Conservation (phyloP, 257 asterid genomes). For the Gardenia jasminoides region DNA sequence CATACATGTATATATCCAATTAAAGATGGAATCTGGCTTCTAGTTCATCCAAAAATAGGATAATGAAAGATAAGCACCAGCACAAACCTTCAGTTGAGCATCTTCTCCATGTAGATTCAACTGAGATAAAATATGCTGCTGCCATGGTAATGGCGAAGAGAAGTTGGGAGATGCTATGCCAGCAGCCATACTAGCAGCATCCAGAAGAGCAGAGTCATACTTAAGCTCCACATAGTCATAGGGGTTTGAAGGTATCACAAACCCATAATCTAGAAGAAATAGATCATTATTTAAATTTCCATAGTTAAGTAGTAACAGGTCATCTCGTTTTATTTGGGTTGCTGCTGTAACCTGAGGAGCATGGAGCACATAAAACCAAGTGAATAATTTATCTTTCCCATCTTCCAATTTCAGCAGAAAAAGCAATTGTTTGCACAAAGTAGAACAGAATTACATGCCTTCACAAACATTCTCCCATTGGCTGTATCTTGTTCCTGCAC, state of each 20-base stretch:
- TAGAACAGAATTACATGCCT: conserved; percentile 45
- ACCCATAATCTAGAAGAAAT: conserved; percentile 91
- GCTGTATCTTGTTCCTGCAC: conserved; percentile 66
- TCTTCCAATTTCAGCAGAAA: background rate
- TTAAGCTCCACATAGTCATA: conserved; percentile 83
- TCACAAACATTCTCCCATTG: conserved; percentile 60
- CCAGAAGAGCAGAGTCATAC: conserved; percentile 81
- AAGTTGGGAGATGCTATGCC: conserved; percentile 66
- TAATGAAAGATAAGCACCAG: background rate
- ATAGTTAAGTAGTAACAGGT: conserved; percentile 72
- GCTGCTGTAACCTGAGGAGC: conserved; percentile 70
- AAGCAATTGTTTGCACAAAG: background rate
- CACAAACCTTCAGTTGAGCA: conserved; percentile 70
- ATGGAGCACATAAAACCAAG: conserved; percentile 10
- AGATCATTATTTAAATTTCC: conserved; percentile 79
- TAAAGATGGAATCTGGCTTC: background rate
- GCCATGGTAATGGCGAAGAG: conserved; percentile 86
- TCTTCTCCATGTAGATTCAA: conserved; percentile 61
- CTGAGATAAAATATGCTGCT: conserved; percentile 49
- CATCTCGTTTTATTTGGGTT: conserved; percentile 50
- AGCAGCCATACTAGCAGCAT: conserved; percentile 91
- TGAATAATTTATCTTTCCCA: background rate
- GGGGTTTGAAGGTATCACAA: conserved; percentile 76
- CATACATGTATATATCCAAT: background rate
- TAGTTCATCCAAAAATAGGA: background rate